Evolutionary conservation across 1,284 basidiomycete species (phyloP).

Genomic region (Pholiota adiposa): DNA sequence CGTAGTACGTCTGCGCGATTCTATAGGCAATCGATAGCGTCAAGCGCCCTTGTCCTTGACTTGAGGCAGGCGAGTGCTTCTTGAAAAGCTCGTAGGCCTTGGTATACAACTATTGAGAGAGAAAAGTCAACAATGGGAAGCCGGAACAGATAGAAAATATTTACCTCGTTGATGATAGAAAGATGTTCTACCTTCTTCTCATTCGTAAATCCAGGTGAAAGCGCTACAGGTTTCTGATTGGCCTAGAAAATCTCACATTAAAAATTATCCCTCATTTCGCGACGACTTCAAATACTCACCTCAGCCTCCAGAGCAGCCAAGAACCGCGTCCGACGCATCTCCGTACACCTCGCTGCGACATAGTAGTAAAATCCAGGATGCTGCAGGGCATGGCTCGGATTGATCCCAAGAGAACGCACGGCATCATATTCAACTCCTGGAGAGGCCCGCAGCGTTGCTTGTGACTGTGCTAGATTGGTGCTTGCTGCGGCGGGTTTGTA

Average conservation of each 20-base stretch:
- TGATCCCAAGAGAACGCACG: conserved; percentile 56
- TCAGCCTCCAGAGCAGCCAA: conserved; percentile 62
- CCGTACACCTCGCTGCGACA: conserved; percentile 83
- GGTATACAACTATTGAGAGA: conserved; percentile 73
- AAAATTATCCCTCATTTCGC: not conserved
- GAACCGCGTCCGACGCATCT: conserved; percentile 73
- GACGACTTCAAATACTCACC: conserved; percentile 37
- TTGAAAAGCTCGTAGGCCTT: conserved; percentile 92
- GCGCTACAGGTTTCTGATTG: conserved; percentile 32
- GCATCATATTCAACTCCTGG: conserved; percentile 46
- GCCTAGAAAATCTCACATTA: conserved; percentile 19
- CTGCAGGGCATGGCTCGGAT: conserved; percentile 76
- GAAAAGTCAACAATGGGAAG: not conserved
- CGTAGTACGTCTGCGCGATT: conserved; percentile 84
- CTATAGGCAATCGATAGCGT: conserved; percentile 86
- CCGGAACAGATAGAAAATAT: too few species aligned
- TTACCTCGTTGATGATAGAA: conserved; percentile 79
- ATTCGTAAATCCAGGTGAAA: conserved; percentile 72
- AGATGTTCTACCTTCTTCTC: conserved; percentile 91
- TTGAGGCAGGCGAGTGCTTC: conserved; percentile 54
- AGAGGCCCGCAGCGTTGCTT: conserved; percentile 33
- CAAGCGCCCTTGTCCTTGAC: conserved; percentile 65
- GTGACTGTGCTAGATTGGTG: conserved; percentile 23
- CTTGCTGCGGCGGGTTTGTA: conserved; percentile 48
- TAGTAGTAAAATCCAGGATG: conserved; percentile 93